Conservation (phyloP, 345 rosid species). For the Brassica napus region DNA sequence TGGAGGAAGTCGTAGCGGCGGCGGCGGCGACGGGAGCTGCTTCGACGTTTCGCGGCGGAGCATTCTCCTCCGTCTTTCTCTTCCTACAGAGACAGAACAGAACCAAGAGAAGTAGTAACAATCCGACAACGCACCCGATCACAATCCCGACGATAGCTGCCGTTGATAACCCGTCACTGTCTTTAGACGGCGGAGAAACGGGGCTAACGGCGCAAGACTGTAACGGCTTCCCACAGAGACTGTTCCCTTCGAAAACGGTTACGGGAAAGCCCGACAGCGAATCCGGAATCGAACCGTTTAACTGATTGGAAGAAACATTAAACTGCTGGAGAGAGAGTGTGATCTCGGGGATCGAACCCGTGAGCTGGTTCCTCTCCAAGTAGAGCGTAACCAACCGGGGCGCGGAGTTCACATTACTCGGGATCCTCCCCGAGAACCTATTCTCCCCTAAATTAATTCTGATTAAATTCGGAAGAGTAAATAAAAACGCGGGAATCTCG, state of each 20-base stretch:
- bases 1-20: constrained; percentile 31
- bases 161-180: constrained; percentile 45
- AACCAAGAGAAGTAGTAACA: constrained; percentile 49
- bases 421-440: constrained; percentile 61
- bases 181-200: constrained; percentile 1
- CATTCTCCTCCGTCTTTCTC: constrained; percentile 40
- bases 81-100: constrained; percentile 50
- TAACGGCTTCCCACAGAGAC: constrained; percentile 76
- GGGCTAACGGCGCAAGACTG: constrained; percentile 41
- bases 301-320: constrained; percentile 65
- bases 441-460: constrained; percentile 64
- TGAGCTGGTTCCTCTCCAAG: constrained; percentile 61
- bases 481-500: constrained; percentile 67
- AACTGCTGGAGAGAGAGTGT: constrained; percentile 52
- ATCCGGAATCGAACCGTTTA: constrained; percentile 64
- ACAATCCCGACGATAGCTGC: constrained; percentile 81
- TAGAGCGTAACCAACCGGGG: constrained; percentile 53
- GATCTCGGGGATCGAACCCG: constrained; percentile 73
- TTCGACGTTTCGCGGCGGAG: constrained; percentile 32
- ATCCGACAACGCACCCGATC: constrained; percentile 52
- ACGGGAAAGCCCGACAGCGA: constrained; percentile 37
- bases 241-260: constrained; percentile 60
- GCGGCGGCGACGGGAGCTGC: constrained; percentile 45
- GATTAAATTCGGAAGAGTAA: constrained; percentile 53
- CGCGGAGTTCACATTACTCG: constrained; percentile 50